Conservation (phyloP, 1,139 yeast genomes). For the Insectozyma bohioensis region DNA sequence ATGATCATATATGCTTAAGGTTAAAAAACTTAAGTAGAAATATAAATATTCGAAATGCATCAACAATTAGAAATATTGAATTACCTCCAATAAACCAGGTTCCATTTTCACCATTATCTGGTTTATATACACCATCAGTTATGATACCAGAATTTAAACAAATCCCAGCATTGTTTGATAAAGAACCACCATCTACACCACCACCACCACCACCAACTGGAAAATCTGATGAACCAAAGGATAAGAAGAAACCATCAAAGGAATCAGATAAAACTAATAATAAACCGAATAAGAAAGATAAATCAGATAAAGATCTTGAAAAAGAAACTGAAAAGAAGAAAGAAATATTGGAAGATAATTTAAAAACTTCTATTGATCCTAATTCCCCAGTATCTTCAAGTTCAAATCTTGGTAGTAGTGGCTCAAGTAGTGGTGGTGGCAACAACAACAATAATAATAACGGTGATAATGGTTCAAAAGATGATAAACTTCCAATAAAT, state of each 20-base stretch:
- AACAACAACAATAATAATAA: slow-evolving; percentile 17
- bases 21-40: neutral
- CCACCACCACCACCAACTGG: slow-evolving; percentile 1
- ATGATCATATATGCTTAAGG: neutral
- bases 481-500: slow-evolving; percentile 14
- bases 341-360: slow-evolving; percentile 5
- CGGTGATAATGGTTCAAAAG: slow-evolving; percentile 19
- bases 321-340: slow-evolving; percentile 10
- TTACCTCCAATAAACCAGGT: neutral
- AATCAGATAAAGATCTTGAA: slow-evolving; percentile 13
- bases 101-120: no score
- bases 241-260: slow-evolving; percentile 3
- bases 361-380: slow-evolving; percentile 11
- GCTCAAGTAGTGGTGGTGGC: slow-evolving; percentile 11
- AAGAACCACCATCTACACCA: neutral
- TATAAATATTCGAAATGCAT: neutral
- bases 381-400: slow-evolving; percentile 16
- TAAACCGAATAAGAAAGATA: slow-evolving; percentile 15
- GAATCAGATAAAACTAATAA: slow-evolving; percentile 4
- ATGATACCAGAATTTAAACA: no score
- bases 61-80: neutral
- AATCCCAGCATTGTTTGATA: no score
- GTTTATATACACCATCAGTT: no score
- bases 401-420: slow-evolving; percentile 17
- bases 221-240: slow-evolving; percentile 4